A percentile compares a stretch with the other conserved stretches of the same genome.
Conservation (phyloP, 225 moss, liverwort and hornwort species). For the Pseudoscleropodium purum region DNA sequence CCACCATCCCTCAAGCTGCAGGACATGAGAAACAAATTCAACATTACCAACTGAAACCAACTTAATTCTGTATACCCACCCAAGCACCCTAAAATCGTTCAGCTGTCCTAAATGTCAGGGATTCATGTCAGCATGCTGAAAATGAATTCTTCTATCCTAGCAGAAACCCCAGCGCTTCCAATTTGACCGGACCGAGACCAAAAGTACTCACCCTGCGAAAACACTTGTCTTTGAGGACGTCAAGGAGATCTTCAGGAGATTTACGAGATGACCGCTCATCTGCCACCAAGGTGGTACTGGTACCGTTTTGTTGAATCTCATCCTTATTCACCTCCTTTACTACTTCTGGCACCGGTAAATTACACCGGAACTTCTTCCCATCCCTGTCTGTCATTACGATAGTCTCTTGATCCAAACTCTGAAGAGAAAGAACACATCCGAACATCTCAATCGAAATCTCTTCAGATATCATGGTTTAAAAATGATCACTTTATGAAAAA, state of each 20-base stretch:
- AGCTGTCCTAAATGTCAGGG: neutral
- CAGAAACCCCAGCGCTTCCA: neutral
- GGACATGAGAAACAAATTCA: neutral
- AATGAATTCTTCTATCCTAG: neutral
- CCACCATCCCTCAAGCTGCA: conserved; percentile 96
- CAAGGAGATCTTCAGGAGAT: conserved; percentile 80
- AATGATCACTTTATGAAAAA: neutral
- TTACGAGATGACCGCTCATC: conserved; percentile 73
- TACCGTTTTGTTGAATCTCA: conserved; percentile 51
- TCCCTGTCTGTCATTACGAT: conserved; percentile 82
- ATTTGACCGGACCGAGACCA: neutral
- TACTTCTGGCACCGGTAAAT: conserved; percentile 50
- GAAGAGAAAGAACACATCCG: neutral
- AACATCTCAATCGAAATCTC: neutral
- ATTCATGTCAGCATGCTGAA: neutral
- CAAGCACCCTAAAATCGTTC: neutral
- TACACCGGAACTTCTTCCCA: conserved; percentile 77
- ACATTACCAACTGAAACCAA: neutral
- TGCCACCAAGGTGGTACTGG: conserved; percentile 42
- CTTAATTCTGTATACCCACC: neutral
- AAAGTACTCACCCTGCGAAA: conserved; percentile 41
- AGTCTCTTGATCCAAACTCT: conserved; percentile 66
- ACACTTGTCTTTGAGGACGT: conserved; percentile 56
- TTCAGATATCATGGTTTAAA: neutral
- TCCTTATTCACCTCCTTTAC: conserved; percentile 22